These are phyloP conservation scores for Cardamine chenopodiifolia DNA, from an alignment of 345 rosid genomes.

Conservation along the genomic window DNA sequence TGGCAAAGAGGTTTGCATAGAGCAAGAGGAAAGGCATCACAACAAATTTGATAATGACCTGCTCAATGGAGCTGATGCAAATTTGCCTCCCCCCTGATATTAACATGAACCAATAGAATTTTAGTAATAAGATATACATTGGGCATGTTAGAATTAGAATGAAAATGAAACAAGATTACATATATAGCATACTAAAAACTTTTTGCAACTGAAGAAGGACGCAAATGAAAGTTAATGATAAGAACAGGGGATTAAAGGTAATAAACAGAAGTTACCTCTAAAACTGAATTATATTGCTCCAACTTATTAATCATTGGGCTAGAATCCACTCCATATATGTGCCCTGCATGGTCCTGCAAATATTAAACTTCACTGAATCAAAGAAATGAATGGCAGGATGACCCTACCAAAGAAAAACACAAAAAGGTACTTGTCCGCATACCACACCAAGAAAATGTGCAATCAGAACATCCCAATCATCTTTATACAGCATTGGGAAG, in stretches of 20 bases:
- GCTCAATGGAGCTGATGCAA: slow-evolving; percentile 72
- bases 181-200: background rate
- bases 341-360: slow-evolving; percentile 92
- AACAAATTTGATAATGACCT: slow-evolving; percentile 53
- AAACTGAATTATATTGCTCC: slow-evolving; percentile 78
- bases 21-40: slow-evolving; percentile 23
- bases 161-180: slow-evolving; percentile 22
- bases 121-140: background rate
- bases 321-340: slow-evolving; percentile 89
- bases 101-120: slow-evolving; percentile 21
- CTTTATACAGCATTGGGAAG: slow-evolving; percentile 66
- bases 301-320: slow-evolving; percentile 77
- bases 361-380: slow-evolving; percentile 28
- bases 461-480: slow-evolving; percentile 95
- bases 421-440: slow-evolving; percentile 36
- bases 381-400: slow-evolving; percentile 8
- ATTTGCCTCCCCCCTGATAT: slow-evolving; percentile 60
- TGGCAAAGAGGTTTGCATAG: background rate
- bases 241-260: background rate
- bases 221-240: slow-evolving; percentile 12
- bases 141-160: too few species aligned
- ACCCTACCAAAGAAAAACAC: background rate
- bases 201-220: background rate
- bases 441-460: slow-evolving; percentile 99
- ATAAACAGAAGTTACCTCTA: slow-evolving; percentile 60